Evolutionary conservation across 768 basidiomycete species (phyloP), one percentile per base, ranked within the genome.

Genomic region (Tylopilus balloui): DNA sequence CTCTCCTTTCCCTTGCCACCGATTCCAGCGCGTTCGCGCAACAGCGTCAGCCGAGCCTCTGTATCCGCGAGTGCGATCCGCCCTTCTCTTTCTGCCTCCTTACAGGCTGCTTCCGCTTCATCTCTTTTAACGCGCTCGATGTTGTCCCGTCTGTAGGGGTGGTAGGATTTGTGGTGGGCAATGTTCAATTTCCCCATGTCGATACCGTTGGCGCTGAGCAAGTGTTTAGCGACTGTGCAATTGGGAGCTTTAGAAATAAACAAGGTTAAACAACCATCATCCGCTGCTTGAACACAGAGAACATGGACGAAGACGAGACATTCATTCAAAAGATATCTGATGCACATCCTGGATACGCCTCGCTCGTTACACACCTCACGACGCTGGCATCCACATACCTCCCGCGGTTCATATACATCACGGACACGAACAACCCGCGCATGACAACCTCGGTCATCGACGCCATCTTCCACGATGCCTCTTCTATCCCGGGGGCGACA

Each of bases 101-200:
- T 76, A 32, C 67, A 68, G 2, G 74, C 70, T 13, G 87, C 90
- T 63, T 84, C 86, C 59, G 87, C 90, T 69, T 92, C 89, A 76
- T 92, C 89, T 50, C 62, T 69, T n/a, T 81, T 72, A 1, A 92
- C 88, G 17, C 78, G 78, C 50, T 89, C 88, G 51, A 92, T 88
- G 60, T 92, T 92, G 64, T 92, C 90, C 36, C 83, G 69, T 32
- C 89, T 71, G 62, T 92, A 92, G 0, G 89, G 89, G 56, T 92
- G 89, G 65, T 92, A 92, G 1, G 88, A 90, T 63, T 92, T 92
- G 73, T 91, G 89, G 65, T 92, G 89, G 12, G 89, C 89, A 64
- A 92, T 91, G 63, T 90, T 90, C 20, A 92, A 77, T 61, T 55
- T 54, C 23, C 54, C 54, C 53, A 50, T 54, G 1, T 24, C 13